These are phyloP conservation scores for Ganoderma resinaceum DNA, from an alignment of 1,284 basidiomycete genomes.

Conservation along the genomic window DNA sequence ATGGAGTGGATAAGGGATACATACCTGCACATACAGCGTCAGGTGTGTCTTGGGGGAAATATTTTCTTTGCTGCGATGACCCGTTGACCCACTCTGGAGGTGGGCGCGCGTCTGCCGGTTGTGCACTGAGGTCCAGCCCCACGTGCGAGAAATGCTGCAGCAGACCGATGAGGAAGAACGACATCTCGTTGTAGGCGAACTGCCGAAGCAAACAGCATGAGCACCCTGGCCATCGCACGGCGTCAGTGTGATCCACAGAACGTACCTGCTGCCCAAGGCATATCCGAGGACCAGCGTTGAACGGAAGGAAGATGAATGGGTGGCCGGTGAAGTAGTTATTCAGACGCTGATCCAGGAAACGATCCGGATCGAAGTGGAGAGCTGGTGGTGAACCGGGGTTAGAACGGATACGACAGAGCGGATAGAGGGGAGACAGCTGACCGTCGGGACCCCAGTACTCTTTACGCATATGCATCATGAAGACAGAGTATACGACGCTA, in stretches of 20 bases:
- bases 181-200: constrained; percentile 52
- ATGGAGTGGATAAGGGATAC: not conserved
- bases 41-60: constrained; percentile 29
- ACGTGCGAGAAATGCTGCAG: constrained; percentile 57
- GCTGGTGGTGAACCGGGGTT: constrained; percentile 39
- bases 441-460: constrained; percentile 41
- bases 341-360: constrained; percentile 61
- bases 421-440: constrained; percentile 7
- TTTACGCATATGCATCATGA: constrained; percentile 39
- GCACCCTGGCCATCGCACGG: not conserved
- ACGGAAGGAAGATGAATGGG: constrained; percentile 67
- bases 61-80: constrained; percentile 27
- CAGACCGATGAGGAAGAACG: constrained; percentile 48
- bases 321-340: constrained; percentile 58
- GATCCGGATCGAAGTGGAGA: constrained; percentile 62
- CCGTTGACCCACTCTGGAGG: constrained; percentile 29
- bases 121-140: constrained; percentile 41
- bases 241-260: not conserved
- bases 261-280: constrained; percentile 64
- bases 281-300: constrained; percentile 65
- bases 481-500: constrained; percentile 36
- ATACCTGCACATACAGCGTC: constrained; percentile 28
- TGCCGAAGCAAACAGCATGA: constrained; percentile 20
- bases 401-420: not conserved
- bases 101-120: constrained; percentile 25